Percentiles rank a stretch among this genome's conserved stretches.
Conservation (phyloP, 768 basidiomycete genomes). For the Lentinula aciculospora region DNA sequence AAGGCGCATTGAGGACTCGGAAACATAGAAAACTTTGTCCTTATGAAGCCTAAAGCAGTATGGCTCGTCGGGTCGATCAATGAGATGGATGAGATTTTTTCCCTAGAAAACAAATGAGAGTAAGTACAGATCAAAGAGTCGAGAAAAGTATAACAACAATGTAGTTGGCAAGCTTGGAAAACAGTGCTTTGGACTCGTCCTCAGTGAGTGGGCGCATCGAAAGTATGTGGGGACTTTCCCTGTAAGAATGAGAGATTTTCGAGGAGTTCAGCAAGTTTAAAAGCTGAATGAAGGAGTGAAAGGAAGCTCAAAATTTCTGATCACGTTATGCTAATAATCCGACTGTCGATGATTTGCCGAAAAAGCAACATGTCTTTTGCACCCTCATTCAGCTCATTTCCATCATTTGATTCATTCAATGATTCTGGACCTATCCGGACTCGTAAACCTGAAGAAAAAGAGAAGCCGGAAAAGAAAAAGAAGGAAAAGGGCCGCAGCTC, state of each 20-base stretch:
- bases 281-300: not conserved
- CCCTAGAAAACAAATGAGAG: slow-evolving; percentile 48
- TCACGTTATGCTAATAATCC: not conserved
- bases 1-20: slow-evolving; percentile 89
- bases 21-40: slow-evolving; percentile 95
- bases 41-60: slow-evolving; percentile 95
- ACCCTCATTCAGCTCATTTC: slow-evolving; percentile 58
- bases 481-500: slow-evolving; percentile 14
- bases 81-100: slow-evolving; percentile 91
- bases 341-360: slow-evolving; percentile 5
- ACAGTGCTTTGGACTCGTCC: slow-evolving; percentile 94
- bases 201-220: slow-evolving; percentile 93
- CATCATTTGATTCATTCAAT: slow-evolving; percentile 68
- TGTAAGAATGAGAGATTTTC: not conserved
- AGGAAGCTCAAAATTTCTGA: slow-evolving; percentile 4
- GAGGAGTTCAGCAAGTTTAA: not conserved
- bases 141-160: slow-evolving; percentile 50
- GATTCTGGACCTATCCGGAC: slow-evolving; percentile 38
- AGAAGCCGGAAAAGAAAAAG: slow-evolving; percentile 16
- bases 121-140: not conserved
- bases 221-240: not conserved
- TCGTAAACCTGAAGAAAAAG: slow-evolving; percentile 10
- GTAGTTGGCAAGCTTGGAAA: slow-evolving; percentile 96
- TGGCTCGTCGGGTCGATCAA: slow-evolving; percentile 90
- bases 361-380: slow-evolving; percentile 30